Percentiles rank a stretch among this genome's conserved stretches.
Evolutionary conservation across 176 grass and related monocot genomes (phyloP).

Genomic region (Tillandsia leiboldiana): DNA sequence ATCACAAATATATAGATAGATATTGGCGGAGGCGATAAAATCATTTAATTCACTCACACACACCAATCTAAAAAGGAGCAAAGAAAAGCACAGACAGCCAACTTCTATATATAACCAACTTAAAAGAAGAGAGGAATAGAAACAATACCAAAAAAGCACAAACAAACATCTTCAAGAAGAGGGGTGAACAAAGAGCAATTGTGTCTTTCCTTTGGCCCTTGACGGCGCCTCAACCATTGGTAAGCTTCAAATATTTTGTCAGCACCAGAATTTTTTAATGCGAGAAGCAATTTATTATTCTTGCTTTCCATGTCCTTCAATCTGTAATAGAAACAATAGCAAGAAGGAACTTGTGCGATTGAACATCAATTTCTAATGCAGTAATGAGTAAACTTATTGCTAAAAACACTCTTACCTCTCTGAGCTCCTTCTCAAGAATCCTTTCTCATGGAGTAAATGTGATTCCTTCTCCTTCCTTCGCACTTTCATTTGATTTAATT

Average conservation of each 20-base stretch:
- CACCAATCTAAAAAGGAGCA: no score
- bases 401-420: constrained; percentile 39
- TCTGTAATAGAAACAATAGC: constrained; percentile 27
- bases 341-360: not conserved
- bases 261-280: constrained; percentile 42
- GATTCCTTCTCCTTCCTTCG: constrained; percentile 33
- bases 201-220: no score
- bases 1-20: no score
- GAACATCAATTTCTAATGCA: constrained; percentile 16
- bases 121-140: no score
- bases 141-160: no score
- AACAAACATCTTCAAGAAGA: no score
- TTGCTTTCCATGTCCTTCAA: constrained; percentile 92
- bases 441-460: constrained; percentile 40
- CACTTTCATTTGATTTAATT: constrained; percentile 30
- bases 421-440: constrained; percentile 36
- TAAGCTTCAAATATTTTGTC: constrained; percentile 79
- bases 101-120: no score
- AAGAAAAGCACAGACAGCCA: no score
- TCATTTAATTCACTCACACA: no score
- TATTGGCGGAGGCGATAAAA: no score
- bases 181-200: no score
- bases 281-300: constrained; percentile 64
- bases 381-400: not conserved
- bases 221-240: constrained; percentile 29